Conservation (phyloP, 2,329 filamentous ascomycete genomes). For the Cladophialophora bantiana region DNA sequence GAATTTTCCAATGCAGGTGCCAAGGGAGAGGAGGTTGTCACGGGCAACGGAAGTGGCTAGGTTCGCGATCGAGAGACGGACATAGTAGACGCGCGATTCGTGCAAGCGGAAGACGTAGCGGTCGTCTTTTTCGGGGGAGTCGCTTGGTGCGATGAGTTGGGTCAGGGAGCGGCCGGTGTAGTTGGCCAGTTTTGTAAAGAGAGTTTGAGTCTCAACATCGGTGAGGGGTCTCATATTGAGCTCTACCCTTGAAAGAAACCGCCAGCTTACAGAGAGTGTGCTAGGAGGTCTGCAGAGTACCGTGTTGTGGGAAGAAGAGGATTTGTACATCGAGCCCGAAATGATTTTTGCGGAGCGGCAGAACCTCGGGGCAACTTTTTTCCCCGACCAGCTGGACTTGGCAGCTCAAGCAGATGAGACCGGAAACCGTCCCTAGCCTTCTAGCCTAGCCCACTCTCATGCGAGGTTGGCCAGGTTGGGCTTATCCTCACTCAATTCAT, state of each 20-base stretch:
- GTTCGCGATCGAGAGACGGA: constrained; percentile 87
- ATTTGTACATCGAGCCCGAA: neutral
- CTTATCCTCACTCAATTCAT: neutral
- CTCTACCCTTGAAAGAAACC: neutral
- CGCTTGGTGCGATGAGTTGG: constrained; percentile 77
- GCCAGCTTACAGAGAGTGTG: neutral
- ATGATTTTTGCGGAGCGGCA: constrained; percentile 22
- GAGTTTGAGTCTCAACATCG: constrained; percentile 68
- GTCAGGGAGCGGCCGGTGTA: constrained; percentile 89
- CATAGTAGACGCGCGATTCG: constrained; percentile 87
- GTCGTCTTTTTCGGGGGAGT: constrained; percentile 71
- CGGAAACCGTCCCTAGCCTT: no score
- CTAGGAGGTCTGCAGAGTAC: neutral
- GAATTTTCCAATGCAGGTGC: constrained; percentile 91
- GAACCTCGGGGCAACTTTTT: constrained; percentile 18
- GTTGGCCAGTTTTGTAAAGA: constrained; percentile 91
- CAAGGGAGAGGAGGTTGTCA: constrained; percentile 83
- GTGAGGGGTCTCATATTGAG: constrained; percentile 79
- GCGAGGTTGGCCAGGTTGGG: neutral
- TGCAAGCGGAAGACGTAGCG: constrained; percentile 87
- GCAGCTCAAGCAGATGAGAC: no score
- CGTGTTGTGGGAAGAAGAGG: neutral
- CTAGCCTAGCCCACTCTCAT: neutral
- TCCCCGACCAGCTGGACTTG: no score
- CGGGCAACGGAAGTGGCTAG: constrained; percentile 84